Base-by-base conservation (phyloP, 805 yeast genomes). In the Priceomyces castillae region DNA sequence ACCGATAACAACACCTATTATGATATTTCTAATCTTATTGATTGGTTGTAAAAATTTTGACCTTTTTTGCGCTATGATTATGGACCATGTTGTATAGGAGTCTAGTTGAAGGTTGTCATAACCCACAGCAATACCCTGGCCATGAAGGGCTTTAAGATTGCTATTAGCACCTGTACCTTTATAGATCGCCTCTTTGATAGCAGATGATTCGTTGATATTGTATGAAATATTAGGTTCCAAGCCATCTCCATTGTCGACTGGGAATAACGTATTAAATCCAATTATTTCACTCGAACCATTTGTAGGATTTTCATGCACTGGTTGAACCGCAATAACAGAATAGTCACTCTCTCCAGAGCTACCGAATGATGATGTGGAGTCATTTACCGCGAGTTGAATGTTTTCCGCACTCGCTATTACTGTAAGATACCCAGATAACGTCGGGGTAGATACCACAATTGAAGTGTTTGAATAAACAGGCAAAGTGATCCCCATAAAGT, bases 381-480 rank as follows among this genome's bases (percentile, higher is more conserved):
- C 56, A 38, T 54, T 53, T 12, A 62, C 54, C 1, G 74, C 67
- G 11, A 33, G 34, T 39, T 60, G 67, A 38, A 71, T 58, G 38
- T 55, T 58, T 14, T 50, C 47, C 1, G 73, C 72, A 42, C 49
- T 59, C n/a, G 70, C 64, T 7, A 71, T 42, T 7, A 86, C 77
- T 0, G 94, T 77, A 33, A 89, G 53, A 59, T 80, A 90, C 0
- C 96, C 96, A 2, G 82, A 75, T 5, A 86, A 67, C 17, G 76
- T 72, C 3, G 84, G 81, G 12, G 73, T 67, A n/a, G 73, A 64
- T 5, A 64, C 25, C 17, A 83, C 64, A 17, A 86, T 82, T 1
- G 95, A 83, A n/a, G 82, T 73, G 51, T 85, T 84, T 14, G 88
- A 77, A 53, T 74, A 82, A 2, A 90, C 76, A 0, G 96, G 94